Evolutionary conservation across 257 asterid species (phyloP).

Genomic region (Solanum dulcamara): DNA sequence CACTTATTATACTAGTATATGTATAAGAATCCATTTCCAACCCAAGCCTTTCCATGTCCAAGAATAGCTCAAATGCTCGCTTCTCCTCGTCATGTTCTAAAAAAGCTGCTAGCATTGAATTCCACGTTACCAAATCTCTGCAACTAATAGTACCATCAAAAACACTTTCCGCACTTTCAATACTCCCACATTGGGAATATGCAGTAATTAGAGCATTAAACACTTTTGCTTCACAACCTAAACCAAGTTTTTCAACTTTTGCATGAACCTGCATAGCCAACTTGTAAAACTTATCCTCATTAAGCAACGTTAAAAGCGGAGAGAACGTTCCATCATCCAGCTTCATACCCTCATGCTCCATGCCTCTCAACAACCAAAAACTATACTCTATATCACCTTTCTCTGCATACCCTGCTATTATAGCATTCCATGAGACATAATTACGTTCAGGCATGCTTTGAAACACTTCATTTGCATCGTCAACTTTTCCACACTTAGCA

Average conservation of each 20-base stretch:
- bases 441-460: conserved; percentile 46
- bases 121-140: conserved; percentile 72
- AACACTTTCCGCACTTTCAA: conserved; percentile 38
- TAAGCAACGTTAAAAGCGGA: conserved; percentile 59
- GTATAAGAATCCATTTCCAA: conserved; percentile 57
- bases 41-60: conserved; percentile 45
- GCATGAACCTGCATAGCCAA: conserved; percentile 59
- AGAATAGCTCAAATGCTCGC: conserved; percentile 44
- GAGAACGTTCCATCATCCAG: conserved; percentile 75
- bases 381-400: conserved; percentile 29
- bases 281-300: conserved; percentile 20
- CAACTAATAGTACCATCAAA: conserved; percentile 36
- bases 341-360: conserved; percentile 47
- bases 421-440: conserved; percentile 75
- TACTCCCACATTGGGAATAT: conserved; percentile 52
- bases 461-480: conserved; percentile 51
- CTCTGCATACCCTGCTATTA: conserved; percentile 69
- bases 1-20: conserved; percentile 49
- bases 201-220: conserved; percentile 61
- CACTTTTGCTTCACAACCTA: conserved; percentile 46
- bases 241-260: conserved; percentile 51
- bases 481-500: conserved; percentile 48
- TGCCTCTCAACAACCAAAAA: conserved; percentile 31
- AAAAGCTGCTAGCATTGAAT: conserved; percentile 73
- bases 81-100: conserved; percentile 28